Evolutionary conservation across 257 asterid genomes (phyloP).

Genomic region (Cynanchum wilfordii): DNA sequence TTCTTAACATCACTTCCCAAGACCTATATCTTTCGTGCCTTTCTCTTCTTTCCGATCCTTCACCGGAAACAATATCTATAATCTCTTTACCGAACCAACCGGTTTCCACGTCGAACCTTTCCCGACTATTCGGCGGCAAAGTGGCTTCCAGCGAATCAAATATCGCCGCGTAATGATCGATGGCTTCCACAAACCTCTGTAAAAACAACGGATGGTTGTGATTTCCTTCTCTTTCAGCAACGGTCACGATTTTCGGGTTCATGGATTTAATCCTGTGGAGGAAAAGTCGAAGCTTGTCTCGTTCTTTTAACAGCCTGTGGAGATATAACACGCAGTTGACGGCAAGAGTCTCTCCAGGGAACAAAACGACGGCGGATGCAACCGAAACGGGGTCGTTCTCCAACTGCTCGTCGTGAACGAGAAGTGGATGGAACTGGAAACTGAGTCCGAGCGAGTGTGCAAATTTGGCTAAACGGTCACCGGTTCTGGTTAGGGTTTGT

Average conservation of each 20-base stretch:
- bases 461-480: constrained; percentile 76
- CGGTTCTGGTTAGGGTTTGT: constrained; percentile 65
- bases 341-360: constrained; percentile 71
- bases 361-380: constrained; percentile 34
- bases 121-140: constrained; percentile 73
- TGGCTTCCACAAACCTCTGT: constrained; percentile 75
- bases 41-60: constrained; percentile 55
- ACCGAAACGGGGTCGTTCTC: constrained; percentile 38
- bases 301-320: constrained; percentile 52
- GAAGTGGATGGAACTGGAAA: constrained; percentile 78
- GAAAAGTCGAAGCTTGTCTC: constrained; percentile 59
- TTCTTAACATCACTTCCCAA: constrained; percentile 70
- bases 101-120: constrained; percentile 71
- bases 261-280: constrained; percentile 56
- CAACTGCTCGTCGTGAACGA: constrained; percentile 16
- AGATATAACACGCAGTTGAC: constrained; percentile 84
- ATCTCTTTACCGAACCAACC: constrained; percentile 88
- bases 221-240: constrained; percentile 80
- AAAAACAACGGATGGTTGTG: constrained; percentile 70
- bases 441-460: constrained; percentile 75
- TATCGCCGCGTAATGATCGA: constrained; percentile 76
- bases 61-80: constrained; percentile 59
- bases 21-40: constrained; percentile 77
- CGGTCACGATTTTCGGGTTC: constrained; percentile 56
- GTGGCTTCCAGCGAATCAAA: constrained; percentile 93